Percentiles rank a stretch among this genome's conserved stretches.
These are phyloP conservation scores for Solanum piurae DNA, from an alignment of 257 asterid genomes.

Conservation along the genomic window DNA sequence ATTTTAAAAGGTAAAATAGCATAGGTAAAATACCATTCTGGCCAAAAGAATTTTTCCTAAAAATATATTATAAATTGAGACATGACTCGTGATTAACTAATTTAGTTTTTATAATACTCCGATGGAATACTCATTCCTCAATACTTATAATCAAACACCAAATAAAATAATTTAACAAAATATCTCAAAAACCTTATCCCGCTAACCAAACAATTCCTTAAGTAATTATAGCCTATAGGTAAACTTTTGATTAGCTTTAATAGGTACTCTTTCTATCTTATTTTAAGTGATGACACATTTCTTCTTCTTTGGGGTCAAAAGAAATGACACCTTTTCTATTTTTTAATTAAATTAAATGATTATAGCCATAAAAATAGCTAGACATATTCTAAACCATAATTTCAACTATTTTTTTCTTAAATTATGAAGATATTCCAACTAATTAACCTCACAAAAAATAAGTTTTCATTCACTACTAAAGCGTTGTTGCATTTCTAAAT, in stretches of 20 bases:
- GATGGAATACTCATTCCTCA: too few species aligned
- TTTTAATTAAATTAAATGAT: background rate
- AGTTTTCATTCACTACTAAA: background rate
- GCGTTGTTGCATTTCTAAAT: background rate
- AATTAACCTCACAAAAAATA: background rate
- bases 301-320: background rate
- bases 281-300: background rate
- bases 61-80: too few species aligned
- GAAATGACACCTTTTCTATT: background rate
- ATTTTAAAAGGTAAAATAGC: too few species aligned
- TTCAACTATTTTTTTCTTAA: background rate
- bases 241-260: background rate
- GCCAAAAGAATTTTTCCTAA: too few species aligned
- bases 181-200: background rate
- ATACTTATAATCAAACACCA: background rate
- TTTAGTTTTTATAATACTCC: background rate
- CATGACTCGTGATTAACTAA: too few species aligned
- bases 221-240: background rate
- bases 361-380: background rate
- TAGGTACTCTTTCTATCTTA: background rate
- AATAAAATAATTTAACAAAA: background rate
- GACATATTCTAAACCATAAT: background rate
- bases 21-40: too few species aligned
- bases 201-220: background rate
- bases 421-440: background rate